Percentiles rank a stretch among this genome's conserved stretches.
These are phyloP conservation scores for Fusarium nanum DNA, from an alignment of 2,329 filamentous ascomycete species.

Conservation along the genomic window DNA sequence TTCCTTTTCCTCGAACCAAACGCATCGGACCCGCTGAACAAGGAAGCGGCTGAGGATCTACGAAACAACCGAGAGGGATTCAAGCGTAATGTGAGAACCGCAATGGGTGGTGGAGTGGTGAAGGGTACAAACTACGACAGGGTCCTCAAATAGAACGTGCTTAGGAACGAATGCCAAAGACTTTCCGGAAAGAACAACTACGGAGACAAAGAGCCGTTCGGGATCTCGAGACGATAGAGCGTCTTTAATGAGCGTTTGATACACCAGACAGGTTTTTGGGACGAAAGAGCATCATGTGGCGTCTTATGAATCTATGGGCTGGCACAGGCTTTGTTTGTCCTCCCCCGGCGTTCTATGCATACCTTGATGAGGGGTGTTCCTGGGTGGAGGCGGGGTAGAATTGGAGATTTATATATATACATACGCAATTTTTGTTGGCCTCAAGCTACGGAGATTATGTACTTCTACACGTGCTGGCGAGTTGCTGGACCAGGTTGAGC, in stretches of 20 bases:
- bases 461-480: neutral
- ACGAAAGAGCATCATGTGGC: conserved; percentile 32
- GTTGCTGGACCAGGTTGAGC: conserved; percentile 3
- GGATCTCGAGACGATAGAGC: conserved; percentile 15
- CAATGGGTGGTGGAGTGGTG: conserved; percentile 85
- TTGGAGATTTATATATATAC: conserved; percentile 15
- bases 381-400: conserved; percentile 5
- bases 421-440: neutral
- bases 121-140: conserved; percentile 80
- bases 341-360: conserved; percentile 11
- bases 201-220: conserved; percentile 5
- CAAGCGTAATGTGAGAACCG: conserved; percentile 86
- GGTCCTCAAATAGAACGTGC: conserved; percentile 71
- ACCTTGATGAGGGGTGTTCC: neutral
- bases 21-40: conserved; percentile 96
- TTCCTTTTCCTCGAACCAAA: conserved; percentile 99
- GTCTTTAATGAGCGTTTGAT: conserved; percentile 22
- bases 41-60: conserved; percentile 95
- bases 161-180: conserved; percentile 11
- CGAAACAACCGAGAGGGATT: conserved; percentile 87
- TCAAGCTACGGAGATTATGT: conserved; percentile 2
- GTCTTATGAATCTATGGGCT: conserved; percentile 37
- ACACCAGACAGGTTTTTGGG: conserved; percentile 25
- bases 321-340: conserved; percentile 22
- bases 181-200: conserved; percentile 10